Evolutionary conservation across 345 rosid species (phyloP), one percentile per base, ranked within the genome.

Genomic region (Corchorus capsularis): DNA sequence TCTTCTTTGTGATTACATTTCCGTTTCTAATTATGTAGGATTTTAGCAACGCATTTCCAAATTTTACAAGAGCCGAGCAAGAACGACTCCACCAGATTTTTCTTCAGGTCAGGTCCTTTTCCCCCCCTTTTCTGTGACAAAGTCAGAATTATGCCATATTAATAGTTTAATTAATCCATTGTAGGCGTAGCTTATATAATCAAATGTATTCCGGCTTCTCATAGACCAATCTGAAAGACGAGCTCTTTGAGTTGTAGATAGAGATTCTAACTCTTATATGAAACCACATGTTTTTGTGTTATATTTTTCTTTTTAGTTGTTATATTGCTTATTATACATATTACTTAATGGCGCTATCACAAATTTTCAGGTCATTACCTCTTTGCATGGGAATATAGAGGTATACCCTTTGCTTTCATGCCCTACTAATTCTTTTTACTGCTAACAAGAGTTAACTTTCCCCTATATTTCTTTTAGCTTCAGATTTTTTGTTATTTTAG

Each of bases 361-460:
- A 79, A 73, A 17, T 63, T 82, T 83, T 66, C 89, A 92, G 97
- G 91, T 90, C 69, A 84, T 92, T 77, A 82, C 88, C 49, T 87
- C 88, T 73, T 83, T 92, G 92, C 93, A 90, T 83, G 87, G 74
- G 71, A 79, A 75, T 35, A 55, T 87, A 71, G 88, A 87, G 97
- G 97, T 92, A 86, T 47, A 66, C 27, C 43, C 16, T 64, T 46
- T 66, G 20, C 54, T 75, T 54, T 71, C 57, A 41, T 52, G 37
- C 43, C 57, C 17, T 39, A 13, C 20, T 55, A 6, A 22, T n/a
- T 37, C 47, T 34, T 13, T 34, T 63, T 71, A 12, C 7, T 22
- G 34, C 22, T 12, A 8, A 8, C 41, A 19, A 20, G 43, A 39
- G 5, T n/a, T 72, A 17, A 37, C 71, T 63, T 4, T 14, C 39